Evolutionary conservation across 768 basidiomycete species (phyloP), one percentile per base, ranked within the genome.

Genomic region (Leucocoprinus sp.): DNA sequence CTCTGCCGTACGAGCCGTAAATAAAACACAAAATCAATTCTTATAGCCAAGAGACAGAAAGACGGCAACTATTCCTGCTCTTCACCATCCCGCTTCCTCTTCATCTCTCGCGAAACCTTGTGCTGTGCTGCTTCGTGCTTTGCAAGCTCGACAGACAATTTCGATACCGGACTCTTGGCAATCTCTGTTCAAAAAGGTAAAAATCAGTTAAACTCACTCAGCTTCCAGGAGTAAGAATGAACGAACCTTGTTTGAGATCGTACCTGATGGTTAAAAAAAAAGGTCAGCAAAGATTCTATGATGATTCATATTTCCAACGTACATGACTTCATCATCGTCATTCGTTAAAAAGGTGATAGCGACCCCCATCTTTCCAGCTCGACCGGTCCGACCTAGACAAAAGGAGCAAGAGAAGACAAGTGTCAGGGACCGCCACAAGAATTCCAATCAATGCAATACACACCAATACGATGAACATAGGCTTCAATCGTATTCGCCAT

Each of bases 251-350:
- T 71, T 86, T 95, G 55, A 98, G 77, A 62, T 98, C 93, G 72
- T 93, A 93, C 81, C 88, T 92, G 64, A 58, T 56, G 31, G 57
- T 37, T 21, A 36, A 27, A 50, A 21, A 44, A 46, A 51, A 34
- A 40, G 39, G 27, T 51, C 22, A 56, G 26, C 42, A 52, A 43
- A 35, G 17, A 31, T 38, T 45, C 36, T 53, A 48, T 35, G 53
- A 39, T 37, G 28, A 34, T 37, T 28, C 44, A 49, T 38, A 50
- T 31, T n/a, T 51, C 24, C 43, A 28, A 74, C 84, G 54, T 65
- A 93, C 93, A 98, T 92, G 60, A 96, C 95, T 67, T 95, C 92
- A 43, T 93, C 92, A 59, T 96, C 93, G 54, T 93, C 89, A 60
- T 96, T 91, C 34, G 84, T 86, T 52, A 99, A 70, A 78, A 99